Evolutionary conservation across 2,329 filamentous ascomycete genomes (phyloP).

Genomic region (Triangularia verruculosa): DNA sequence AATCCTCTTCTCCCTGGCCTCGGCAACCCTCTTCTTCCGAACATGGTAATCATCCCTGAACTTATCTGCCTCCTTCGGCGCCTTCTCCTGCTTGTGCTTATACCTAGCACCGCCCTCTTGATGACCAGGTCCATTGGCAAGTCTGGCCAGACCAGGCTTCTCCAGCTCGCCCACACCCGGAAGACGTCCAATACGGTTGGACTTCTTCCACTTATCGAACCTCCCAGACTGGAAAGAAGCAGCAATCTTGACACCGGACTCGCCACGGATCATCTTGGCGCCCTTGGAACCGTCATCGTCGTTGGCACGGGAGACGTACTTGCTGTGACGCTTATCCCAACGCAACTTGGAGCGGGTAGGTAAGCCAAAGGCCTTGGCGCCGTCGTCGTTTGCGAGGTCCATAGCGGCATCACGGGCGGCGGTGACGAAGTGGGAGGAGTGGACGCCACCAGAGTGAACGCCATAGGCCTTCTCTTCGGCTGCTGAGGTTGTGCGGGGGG

Average conservation of each 20-base stretch:
- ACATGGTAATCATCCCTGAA: slow-evolving; percentile 86
- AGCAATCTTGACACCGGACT: slow-evolving; percentile 93
- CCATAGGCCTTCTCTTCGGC: slow-evolving; percentile 92
- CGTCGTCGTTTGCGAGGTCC: slow-evolving; percentile 90
- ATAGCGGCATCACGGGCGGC: slow-evolving; percentile 85
- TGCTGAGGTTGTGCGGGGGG: slow-evolving; percentile 72
- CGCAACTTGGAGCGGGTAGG: slow-evolving; percentile 74
- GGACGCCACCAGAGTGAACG: slow-evolving; percentile 73
- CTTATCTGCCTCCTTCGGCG: slow-evolving; percentile 91
- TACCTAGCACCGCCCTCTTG: slow-evolving; percentile 50
- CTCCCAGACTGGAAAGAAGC: slow-evolving; percentile 89
- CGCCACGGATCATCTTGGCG: slow-evolving; percentile 73
- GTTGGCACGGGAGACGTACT: slow-evolving; percentile 88
- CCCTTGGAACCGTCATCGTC: slow-evolving; percentile 87
- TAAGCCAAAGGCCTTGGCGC: slow-evolving; percentile 73
- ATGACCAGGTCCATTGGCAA: slow-evolving; percentile 20
- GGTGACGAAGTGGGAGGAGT: slow-evolving; percentile 75
- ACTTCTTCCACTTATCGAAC: slow-evolving; percentile 88
- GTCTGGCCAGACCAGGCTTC: slow-evolving; percentile 39
- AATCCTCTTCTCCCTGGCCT: slow-evolving; percentile 80
- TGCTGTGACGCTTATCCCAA: slow-evolving; percentile 96
- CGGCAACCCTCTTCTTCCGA: slow-evolving; percentile 84
- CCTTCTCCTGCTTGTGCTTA: slow-evolving; percentile 82
- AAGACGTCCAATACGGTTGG: slow-evolving; percentile 74
- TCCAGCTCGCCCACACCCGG: slow-evolving; percentile 84